phyloP scores from a whole-genome alignment of 768 basidiomycete species.

The Agaricus sinodeliciosus region DNA sequence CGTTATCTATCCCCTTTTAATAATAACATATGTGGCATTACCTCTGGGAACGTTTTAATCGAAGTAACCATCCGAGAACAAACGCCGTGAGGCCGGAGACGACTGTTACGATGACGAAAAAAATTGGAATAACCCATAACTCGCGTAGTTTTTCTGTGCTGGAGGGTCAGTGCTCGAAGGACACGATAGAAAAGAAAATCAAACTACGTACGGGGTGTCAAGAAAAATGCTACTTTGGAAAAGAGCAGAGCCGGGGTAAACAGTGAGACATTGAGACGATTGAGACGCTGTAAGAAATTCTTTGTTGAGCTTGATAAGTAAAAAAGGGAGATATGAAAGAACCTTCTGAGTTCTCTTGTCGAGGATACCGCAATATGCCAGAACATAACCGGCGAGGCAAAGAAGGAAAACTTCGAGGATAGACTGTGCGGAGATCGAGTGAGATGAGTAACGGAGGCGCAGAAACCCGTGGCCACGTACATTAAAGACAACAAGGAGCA shows the following conservation, averaged over 20 bases:
- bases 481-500: constrained; percentile 53
- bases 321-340: background rate
- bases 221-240: constrained; percentile 91
- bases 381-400: constrained; percentile 77
- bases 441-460: background rate
- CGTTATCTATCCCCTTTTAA: background rate
- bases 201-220: constrained; percentile 57
- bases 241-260: constrained; percentile 88
- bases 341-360: constrained; percentile 91
- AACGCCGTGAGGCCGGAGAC: constrained; percentile 69
- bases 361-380: constrained; percentile 73
- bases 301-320: constrained; percentile 3
- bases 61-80: constrained; percentile 51
- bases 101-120: constrained; percentile 72
- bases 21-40: constrained; percentile 22
- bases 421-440: constrained; percentile 40
- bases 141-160: constrained; percentile 64
- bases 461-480: constrained; percentile 23
- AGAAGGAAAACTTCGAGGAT: constrained; percentile 85
- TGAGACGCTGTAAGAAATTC: constrained; percentile 52
- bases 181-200: background rate
- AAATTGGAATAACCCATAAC: constrained; percentile 80
- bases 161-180: background rate
- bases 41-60: constrained; percentile 74
- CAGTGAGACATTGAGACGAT: constrained; percentile 78